A percentile compares a stretch with the other conserved stretches of the same genome.
These are phyloP conservation scores for Dictyophora rubrovolvata DNA, from an alignment of 768 basidiomycete species.

Conservation along the genomic window DNA sequence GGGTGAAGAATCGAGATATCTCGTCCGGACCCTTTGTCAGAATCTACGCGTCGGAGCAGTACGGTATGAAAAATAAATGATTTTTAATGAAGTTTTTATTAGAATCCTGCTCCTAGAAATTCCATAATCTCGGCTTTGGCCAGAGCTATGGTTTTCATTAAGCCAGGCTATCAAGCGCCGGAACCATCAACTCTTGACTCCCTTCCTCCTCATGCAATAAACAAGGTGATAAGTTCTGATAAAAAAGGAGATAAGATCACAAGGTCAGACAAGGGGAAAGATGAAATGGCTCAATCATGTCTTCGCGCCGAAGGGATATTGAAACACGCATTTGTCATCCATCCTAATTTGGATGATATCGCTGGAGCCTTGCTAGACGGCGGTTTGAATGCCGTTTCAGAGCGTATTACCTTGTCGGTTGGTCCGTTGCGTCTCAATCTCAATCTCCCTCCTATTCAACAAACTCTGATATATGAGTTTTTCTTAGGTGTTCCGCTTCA, in stretches of 20 bases:
- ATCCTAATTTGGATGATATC: conserved; percentile 70
- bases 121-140: conserved; percentile 75
- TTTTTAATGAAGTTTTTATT: background rate
- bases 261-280: conserved; percentile 10
- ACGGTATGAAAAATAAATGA: conserved; percentile 21
- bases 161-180: conserved; percentile 25
- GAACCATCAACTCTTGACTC: conserved; percentile 16
- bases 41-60: conserved; percentile 86
- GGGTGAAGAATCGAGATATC: conserved; percentile 81
- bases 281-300: conserved; percentile 31
- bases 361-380: conserved; percentile 45
- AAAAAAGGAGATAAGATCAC: background rate
- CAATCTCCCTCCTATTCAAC: background rate
- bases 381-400: conserved; percentile 50
- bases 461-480: conserved; percentile 5
- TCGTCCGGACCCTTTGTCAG: conserved; percentile 63
- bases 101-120: conserved; percentile 21
- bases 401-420: conserved; percentile 54
- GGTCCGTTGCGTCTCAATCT: conserved; percentile 36
- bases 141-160: conserved; percentile 60
- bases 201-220: conserved; percentile 20
- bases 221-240: conserved; percentile 15
- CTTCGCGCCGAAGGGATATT: conserved; percentile 51
- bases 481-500: conserved; percentile 67
- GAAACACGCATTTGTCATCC: conserved; percentile 64